A percentile compares a stretch with the other conserved stretches of the same genome.
Conservation (phyloP, 1,284 basidiomycete species). For the Sanghuangporus weigelae region DNA sequence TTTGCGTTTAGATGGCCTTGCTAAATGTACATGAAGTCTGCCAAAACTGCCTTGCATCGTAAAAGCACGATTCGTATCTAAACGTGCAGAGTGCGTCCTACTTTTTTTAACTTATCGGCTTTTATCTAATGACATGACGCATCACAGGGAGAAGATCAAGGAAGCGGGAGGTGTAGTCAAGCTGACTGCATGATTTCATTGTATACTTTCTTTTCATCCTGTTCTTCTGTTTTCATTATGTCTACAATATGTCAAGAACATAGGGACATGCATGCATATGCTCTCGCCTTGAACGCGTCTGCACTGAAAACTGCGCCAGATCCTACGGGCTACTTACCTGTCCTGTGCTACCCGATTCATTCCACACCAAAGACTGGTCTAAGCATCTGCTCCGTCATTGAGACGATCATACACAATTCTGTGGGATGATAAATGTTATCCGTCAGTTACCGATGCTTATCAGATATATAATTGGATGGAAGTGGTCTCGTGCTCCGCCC, state of each 20-base stretch:
- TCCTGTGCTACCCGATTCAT: no score
- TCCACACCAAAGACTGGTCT: no score
- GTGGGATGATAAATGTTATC: no score
- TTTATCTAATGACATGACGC: conserved; percentile 13
- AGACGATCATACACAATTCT: no score
- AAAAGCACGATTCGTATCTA: conserved; percentile 92
- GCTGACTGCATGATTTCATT: conserved; percentile 70
- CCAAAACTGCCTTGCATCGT: conserved; percentile 89
- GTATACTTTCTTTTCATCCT: not conserved
- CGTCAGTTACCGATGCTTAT: no score
- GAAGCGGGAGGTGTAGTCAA: conserved; percentile 92
- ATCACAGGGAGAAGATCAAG: conserved; percentile 72
- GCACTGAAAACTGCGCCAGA: no score
- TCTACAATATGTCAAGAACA: conserved; percentile 9
- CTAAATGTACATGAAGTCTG: conserved; percentile 37
- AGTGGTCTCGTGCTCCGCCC: no score
- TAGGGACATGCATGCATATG: conserved; percentile 5
- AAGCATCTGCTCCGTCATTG: no score
- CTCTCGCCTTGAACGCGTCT: not conserved
- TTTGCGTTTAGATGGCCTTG: not conserved
- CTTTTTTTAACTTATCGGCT: not conserved
- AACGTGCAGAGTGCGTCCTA: conserved; percentile 75
- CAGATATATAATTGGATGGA: no score
- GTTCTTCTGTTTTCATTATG: not conserved
- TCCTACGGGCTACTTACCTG: no score